phyloP scores from a whole-genome alignment of 768 basidiomycete species.

The Suillus occidentalis region DNA sequence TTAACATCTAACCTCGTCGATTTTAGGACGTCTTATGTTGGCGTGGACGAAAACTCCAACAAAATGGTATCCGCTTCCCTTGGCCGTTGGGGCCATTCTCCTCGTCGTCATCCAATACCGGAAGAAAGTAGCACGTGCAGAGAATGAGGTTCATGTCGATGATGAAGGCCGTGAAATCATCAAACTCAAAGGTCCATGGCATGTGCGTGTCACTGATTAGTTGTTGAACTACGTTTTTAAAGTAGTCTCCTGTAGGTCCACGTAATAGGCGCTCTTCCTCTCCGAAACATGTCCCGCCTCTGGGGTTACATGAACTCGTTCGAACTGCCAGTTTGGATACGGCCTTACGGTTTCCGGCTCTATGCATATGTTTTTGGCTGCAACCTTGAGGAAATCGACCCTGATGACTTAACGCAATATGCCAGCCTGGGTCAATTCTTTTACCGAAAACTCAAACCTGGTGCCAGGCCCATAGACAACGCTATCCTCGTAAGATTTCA shows the following conservation, averaged over 20 bases:
- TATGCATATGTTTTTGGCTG: slow-evolving; percentile 92
- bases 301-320: slow-evolving; percentile 97
- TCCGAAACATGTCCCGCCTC: slow-evolving; percentile 91
- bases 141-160: slow-evolving; percentile 72
- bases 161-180: slow-evolving; percentile 83
- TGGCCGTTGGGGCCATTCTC: slow-evolving; percentile 88
- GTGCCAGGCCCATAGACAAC: slow-evolving; percentile 75
- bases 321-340: slow-evolving; percentile 91
- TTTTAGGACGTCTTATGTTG: slow-evolving; percentile 59
- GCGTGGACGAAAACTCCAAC: slow-evolving; percentile 89
- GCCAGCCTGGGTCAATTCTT: slow-evolving; percentile 93
- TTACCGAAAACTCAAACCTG: slow-evolving; percentile 82
- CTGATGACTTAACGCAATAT: slow-evolving; percentile 74
- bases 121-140: slow-evolving; percentile 48
- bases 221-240: slow-evolving; percentile 1
- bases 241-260: slow-evolving; percentile 64
- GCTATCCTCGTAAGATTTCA: slow-evolving; percentile 60
- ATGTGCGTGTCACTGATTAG: slow-evolving; percentile 50
- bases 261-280: slow-evolving; percentile 91
- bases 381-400: slow-evolving; percentile 89
- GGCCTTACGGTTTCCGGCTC: slow-evolving; percentile 84
- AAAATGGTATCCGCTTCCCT: slow-evolving; percentile 92
- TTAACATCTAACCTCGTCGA: slow-evolving; percentile 11
- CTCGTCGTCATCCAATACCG: slow-evolving; percentile 78
- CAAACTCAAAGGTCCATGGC: slow-evolving; percentile 88